Conservation (phyloP, 2,329 filamentous ascomycete genomes). For the Colletotrichum sp. region DNA sequence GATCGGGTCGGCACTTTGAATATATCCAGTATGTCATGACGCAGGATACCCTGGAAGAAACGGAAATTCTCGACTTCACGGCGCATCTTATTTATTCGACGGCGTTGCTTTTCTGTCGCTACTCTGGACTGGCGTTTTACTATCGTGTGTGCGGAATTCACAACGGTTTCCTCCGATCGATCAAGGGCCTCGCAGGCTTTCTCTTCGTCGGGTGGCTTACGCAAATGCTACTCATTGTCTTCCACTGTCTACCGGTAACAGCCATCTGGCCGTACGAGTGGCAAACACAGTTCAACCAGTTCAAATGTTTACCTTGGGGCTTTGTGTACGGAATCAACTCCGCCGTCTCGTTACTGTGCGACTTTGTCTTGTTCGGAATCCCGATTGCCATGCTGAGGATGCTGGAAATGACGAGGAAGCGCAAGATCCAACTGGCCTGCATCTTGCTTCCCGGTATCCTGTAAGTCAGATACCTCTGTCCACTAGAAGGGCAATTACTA, state of each 20-base stretch:
- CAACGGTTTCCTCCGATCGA: constrained; percentile 36
- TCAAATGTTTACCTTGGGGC: constrained; percentile 54
- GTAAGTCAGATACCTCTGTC: constrained; percentile 34
- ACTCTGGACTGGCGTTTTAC: constrained; percentile 59
- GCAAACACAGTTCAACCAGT: constrained; percentile 43
- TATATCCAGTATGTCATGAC: constrained; percentile 53
- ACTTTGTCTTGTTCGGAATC: constrained; percentile 55
- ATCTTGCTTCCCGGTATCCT: constrained; percentile 55
- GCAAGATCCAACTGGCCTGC: constrained; percentile 51
- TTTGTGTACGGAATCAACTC: constrained; percentile 58
- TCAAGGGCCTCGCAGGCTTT: constrained; percentile 38
- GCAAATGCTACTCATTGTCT: constrained; percentile 54
- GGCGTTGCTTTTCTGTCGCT: constrained; percentile 52
- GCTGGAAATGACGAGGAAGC: constrained; percentile 45
- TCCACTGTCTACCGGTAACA: constrained; percentile 57
- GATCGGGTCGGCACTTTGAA: constrained; percentile 50
- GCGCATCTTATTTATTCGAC: constrained; percentile 59
- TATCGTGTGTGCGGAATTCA: constrained; percentile 47
- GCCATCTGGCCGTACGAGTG: constrained; percentile 57
- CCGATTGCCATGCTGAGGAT: constrained; percentile 51
- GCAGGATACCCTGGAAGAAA: constrained; percentile 41
- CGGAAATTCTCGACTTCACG: constrained; percentile 52
- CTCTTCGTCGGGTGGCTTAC: constrained; percentile 49
- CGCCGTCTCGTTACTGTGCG: constrained; percentile 52
- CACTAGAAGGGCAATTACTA: rapidly evolving